Evolutionary conservation across 116 monocot species (phyloP).

Genomic region (Papilionanthe hybrid): DNA sequence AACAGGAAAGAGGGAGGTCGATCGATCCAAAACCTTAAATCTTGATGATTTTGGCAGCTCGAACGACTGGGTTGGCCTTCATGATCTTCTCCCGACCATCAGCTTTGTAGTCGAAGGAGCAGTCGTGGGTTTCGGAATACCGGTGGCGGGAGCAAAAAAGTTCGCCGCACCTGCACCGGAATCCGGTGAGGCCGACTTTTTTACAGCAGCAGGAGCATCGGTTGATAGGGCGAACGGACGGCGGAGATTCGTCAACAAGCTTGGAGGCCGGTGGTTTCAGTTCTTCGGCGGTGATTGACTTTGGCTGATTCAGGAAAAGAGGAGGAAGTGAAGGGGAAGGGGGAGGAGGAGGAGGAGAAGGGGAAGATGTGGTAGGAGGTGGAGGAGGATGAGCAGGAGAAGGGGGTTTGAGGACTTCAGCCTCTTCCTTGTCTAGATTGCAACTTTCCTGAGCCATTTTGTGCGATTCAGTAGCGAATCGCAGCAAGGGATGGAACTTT

Average conservation of each 20-base stretch:
- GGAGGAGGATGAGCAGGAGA: background rate
- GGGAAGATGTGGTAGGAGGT: background rate
- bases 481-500: too few species aligned
- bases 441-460: conserved; percentile 14
- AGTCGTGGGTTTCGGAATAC: conserved; percentile 14
- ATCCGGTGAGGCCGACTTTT: conserved; percentile 11
- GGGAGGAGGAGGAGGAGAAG: background rate
- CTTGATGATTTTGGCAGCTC: conserved; percentile 19
- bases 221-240: background rate
- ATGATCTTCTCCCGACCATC: conserved; percentile 11
- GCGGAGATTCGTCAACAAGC: background rate
- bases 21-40: background rate
- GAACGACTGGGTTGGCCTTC: conserved; percentile 14
- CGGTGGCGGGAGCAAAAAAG: conserved; percentile 19
- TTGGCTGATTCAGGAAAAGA: too few species aligned
- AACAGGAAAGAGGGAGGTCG: too few species aligned
- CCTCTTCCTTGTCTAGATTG: conserved; percentile 7
- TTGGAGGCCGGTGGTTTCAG: background rate
- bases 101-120: conserved; percentile 19
- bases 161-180: conserved; percentile 18
- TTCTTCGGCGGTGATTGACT: background rate
- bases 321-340: background rate
- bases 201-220: conserved; percentile 14
- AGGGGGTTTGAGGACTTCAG: conserved; percentile 9
- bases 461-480: too few species aligned